Evolutionary conservation across 805 yeast genomes (phyloP), one percentile per base, ranked within the genome.

Genomic region (Starmerella kuoi): DNA sequence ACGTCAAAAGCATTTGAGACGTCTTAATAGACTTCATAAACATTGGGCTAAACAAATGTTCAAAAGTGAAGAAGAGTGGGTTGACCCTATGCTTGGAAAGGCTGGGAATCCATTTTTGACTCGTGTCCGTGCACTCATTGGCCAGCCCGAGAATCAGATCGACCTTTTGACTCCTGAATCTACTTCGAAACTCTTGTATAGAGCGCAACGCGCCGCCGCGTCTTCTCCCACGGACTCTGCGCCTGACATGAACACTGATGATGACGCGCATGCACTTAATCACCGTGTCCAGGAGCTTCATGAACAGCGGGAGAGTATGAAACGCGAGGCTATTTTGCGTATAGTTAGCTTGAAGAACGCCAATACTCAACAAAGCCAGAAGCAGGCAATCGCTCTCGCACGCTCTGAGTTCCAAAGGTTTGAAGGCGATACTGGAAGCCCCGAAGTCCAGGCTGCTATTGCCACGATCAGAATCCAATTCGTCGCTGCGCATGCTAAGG

Each of bases 391-490:
- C 2, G 63, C 63, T 35, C 60, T 79, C 35, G 95, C 96, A 1
- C 69, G 75, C 38, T 64, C 72, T 52, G 96, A 88, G 63, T 87
- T 88, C 61, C 77, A 75, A 53, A 70, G 94, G 55, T 69, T 72
- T 49, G 85, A 77, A 35, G 95, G 94, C 41, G 97, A 91, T 60
- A 83, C 95, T 1, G 96, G 94, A 2, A 83, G 95, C 2, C 76
- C 94, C 41, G 97, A 88, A 63, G 95, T 87, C 21, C 96, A 87
- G 62, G 95, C 97, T 2, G 97, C 96, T 2, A 72, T 83, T 22
- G 65, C 79, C 65, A 85, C 97, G 0, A 78, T 84, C 37, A 74
- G 74, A 55, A 84, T 91, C 52, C 82, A 79, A 51, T 77, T 74
- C 50, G 67, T 83, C 48, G 83, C 83, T 66, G 71, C 74, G 34